Evolutionary conservation across 2,329 filamentous ascomycete genomes (phyloP), one percentile per base, ranked within the genome.

Genomic region (Arthrobotrys conoides): DNA sequence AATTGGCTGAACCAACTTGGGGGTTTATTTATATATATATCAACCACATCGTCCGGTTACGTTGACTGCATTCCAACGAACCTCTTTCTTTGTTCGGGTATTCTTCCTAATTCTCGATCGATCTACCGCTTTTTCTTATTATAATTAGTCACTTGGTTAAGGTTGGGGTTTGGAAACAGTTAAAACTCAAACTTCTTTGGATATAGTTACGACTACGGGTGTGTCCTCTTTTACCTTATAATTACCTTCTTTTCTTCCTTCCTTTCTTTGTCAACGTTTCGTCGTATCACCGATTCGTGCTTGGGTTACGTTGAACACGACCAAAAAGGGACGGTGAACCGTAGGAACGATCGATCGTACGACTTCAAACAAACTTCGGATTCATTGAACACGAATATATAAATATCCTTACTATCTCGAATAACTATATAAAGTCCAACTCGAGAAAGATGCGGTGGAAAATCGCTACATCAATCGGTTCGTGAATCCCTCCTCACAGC

Each of bases 11-110:
- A 10, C 33, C 33, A 36, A 36, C 6, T 2, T 8, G 27, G 27
- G 5, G 8, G 1, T 36, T 12, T 16, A 22, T n/a, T 38, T 72
- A 72, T 72, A 18, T 46, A 46, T 72, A 72, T 72, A 71, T 59
- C 59, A 41, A 64, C 18, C 48, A 24, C 48, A 49, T 49, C 36
- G 49, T 61, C 70, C 61, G 38, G 49, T 51, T 44, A 24, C 16
- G 30, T n/a, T 48, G 41, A 33, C 38, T 20, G 2, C 30, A 18
- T 49, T 65, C 44, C 24, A 41, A 36, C 33, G 61, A 12, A 20
- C 16, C 18, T 18, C 46, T 49, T 49, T 49, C 8, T 48, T 64
- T 46, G 24, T 64, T 30, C 9, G 38, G 12, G n/a, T 14, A 38
- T 30, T 48, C 59, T 12, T 36, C 33, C 27, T n/a, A n/a, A n/a